phyloP scores from a whole-genome alignment of 176 grass and related monocot species.

The Aegilops longissima region DNA sequence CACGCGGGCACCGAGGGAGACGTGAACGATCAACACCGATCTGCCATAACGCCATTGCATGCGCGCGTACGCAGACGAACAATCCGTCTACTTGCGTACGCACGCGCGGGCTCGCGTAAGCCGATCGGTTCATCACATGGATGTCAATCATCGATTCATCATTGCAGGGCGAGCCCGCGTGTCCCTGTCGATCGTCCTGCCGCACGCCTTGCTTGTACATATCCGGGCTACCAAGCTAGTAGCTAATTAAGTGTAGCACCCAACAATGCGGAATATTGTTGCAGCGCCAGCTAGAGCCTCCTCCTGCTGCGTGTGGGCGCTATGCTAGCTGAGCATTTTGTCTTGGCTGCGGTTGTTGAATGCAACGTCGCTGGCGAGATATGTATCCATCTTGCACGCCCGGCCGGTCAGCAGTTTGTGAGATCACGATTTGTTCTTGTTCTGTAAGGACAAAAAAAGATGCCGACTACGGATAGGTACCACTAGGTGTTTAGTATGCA shows the following conservation, averaged over 20 bases:
- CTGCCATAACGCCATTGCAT: background rate
- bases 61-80: background rate
- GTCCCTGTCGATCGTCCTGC: background rate
- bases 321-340: background rate
- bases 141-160: background rate
- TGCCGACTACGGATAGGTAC: background rate
- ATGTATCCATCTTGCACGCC: background rate
- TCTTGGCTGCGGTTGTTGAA: background rate
- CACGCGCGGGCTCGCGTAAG: background rate
- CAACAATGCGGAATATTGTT: background rate
- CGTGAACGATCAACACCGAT: background rate
- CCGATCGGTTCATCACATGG: background rate
- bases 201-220: background rate
- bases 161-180: background rate
- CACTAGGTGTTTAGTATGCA: no score
- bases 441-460: background rate
- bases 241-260: background rate
- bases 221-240: background rate
- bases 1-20: conserved; percentile 7
- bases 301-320: background rate
- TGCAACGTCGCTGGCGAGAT: background rate
- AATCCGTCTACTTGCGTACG: background rate
- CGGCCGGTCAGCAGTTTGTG: background rate
- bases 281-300: background rate
- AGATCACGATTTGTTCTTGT: background rate